Evolutionary conservation across 805 yeast species (phyloP).

Genomic region (Torulaspora indica): DNA sequence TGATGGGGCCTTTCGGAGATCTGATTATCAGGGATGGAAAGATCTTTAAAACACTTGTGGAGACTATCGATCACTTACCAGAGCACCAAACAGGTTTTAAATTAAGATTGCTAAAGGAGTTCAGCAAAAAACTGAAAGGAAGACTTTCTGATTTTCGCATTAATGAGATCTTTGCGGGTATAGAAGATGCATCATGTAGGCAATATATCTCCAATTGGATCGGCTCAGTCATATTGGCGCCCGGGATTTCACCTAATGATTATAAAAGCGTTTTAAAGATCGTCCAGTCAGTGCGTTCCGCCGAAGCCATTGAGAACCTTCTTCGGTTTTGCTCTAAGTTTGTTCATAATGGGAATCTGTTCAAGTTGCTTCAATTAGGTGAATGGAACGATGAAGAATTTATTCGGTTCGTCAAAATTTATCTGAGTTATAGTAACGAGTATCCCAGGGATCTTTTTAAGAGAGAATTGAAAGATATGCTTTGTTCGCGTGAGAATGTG

Average conservation of each 20-base stretch:
- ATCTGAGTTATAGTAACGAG: constrained; percentile 1
- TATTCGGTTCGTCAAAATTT: constrained; percentile 11
- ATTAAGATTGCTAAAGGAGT: constrained; percentile 15
- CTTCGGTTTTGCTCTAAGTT: constrained; percentile 15
- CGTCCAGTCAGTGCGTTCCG: constrained; percentile 15
- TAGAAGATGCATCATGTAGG: constrained; percentile 10
- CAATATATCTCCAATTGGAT: constrained; percentile 24
- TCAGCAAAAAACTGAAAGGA: constrained; percentile 10
- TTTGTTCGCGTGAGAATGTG: constrained; percentile 3
- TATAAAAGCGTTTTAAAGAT: constrained; percentile 17
- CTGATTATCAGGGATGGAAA: constrained; percentile 3
- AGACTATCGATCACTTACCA: background rate
- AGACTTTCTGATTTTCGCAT: constrained; percentile 16
- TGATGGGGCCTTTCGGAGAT: constrained; percentile 5
- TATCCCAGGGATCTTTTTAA: background rate
- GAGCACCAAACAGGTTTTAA: constrained; percentile 3
- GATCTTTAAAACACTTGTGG: constrained; percentile 5
- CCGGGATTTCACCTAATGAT: constrained; percentile 15
- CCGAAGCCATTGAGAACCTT: constrained; percentile 19
- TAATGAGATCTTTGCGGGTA: constrained; percentile 15
- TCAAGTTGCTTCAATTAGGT: constrained; percentile 8
- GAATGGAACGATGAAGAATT: constrained; percentile 17
- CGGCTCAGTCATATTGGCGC: constrained; percentile 25
- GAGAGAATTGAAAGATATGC: constrained; percentile 1
- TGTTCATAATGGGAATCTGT: constrained; percentile 6